These are phyloP conservation scores for Tetrahymena malaccensis DNA, from an alignment of 73 alveolate species.

Conservation along the genomic window DNA sequence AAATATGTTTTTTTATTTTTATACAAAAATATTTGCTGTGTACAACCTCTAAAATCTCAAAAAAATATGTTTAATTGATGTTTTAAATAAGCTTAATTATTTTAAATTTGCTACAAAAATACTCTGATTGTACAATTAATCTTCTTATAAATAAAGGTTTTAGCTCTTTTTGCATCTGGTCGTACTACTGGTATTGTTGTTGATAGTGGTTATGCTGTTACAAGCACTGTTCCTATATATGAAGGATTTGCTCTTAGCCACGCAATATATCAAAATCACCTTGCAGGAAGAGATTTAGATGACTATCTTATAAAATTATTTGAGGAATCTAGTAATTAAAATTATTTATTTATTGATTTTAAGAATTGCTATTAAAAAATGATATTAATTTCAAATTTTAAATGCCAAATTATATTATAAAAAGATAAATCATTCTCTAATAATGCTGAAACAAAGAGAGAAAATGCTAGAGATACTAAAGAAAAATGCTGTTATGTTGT, in stretches of 20 bases:
- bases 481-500: slow-evolving; percentile 57
- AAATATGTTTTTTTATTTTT: background rate
- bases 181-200: slow-evolving; percentile 96
- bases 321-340: slow-evolving; percentile 50
- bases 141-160: slow-evolving; percentile 45
- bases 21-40: background rate
- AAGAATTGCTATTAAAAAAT: too few species aligned
- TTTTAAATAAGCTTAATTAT: too few species aligned
- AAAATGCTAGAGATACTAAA: slow-evolving; percentile 36
- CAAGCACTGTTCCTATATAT: slow-evolving; percentile 94
- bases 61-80: too few species aligned
- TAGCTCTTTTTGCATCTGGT: slow-evolving; percentile 93
- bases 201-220: slow-evolving; percentile 91
- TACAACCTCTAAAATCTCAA: too few species aligned
- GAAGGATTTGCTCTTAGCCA: slow-evolving; percentile 97
- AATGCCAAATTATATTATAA: too few species aligned
- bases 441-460: slow-evolving; percentile 30
- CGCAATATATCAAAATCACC: slow-evolving; percentile 73
- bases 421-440: slow-evolving; percentile 29
- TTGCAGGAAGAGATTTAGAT: slow-evolving; percentile 90
- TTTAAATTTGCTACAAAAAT: background rate
- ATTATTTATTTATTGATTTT: background rate
- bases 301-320: slow-evolving; percentile 65
- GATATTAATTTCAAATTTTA: too few species aligned
- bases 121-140: background rate